Base-by-base conservation (phyloP, 129 eudicot species). In the Saussurea involucrata region DNA sequence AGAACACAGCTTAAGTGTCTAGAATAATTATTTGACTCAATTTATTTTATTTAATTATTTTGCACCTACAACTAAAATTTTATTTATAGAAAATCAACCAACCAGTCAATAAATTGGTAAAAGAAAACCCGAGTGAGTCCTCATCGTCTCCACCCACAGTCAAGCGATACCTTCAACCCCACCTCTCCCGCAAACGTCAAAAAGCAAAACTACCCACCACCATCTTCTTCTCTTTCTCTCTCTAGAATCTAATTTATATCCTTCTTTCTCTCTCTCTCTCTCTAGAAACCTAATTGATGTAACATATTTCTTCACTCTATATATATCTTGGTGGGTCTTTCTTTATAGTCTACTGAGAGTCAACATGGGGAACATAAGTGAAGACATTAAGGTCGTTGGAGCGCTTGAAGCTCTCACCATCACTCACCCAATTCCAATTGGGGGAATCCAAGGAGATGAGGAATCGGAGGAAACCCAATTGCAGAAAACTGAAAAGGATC, bases 281-380 rank as follows among this genome's bases (percentile, higher is more conserved):
- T 72, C 53, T 73, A 32, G 8, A 34, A 31, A 53, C 28, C 36
- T 40, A 25, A 40, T 74, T 74, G 70, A 74, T 74, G 18, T 8
- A 33, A 33, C 6, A 33, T 13, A n/a, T 73, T 31, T 29, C 53
- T 63, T 68, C 63, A 74, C 36, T 70, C 65, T 12, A 25, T 44
- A 20, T 11, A 64, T 72, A 27, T 27, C 29, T 27, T 27, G 29
- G 29, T 69, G 34, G 44, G 32, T 77, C 27, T n/a, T n/a, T n/a
- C 32, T 27, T 27, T 81, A 68, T 37, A 40, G 84, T 81, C 84
- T 74, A 74, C 71, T 10, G 17, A 12, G 1, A 74, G 84, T 80
- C 84, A 80, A 66, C 78, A 73, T 80, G 78, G 79, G 71, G 8
- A 58, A 60, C 40, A 74, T 67, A 8, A 67, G 29, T 34, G 63